Base-by-base conservation (phyloP, 2,329 filamentous ascomycete genomes). In the Fusarium goolgardi region DNA sequence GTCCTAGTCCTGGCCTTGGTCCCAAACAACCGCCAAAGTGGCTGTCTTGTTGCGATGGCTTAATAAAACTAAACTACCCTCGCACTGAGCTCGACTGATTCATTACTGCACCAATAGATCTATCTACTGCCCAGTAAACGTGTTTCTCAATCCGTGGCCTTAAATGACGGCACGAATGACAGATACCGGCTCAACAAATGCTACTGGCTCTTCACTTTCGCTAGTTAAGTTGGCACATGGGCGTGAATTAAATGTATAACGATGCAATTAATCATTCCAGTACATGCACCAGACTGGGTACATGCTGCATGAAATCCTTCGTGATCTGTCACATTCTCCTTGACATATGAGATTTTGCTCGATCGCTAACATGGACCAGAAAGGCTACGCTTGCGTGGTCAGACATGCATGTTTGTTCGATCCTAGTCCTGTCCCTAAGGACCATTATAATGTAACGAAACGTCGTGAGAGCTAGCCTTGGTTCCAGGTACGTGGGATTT, bases 401-500 rank as follows among this genome's bases (percentile, higher is more conserved):
- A 31, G 32, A 32, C 16, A 49, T 63, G 52, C 52, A 63, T 35
- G 63, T 66, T 67, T 67, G 63, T 49, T 53, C 12, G 12, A 20
- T 39, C 35, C 35, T 25, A 37, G 27, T 50, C 31, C 29, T 40
- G 39, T 31, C 51, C 16, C 40, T 13, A 18, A 32, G 13, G 31
- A 35, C 31, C 21, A 49, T 47, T 47, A n/a, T 23, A 32, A 29
- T 40, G 32, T 27, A 58, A 40, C 40, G 44, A 44, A 35, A 44
- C n/a, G 34, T n/a, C 25, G 29, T 12, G 4, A 43, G 39, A 16
- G 40, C 25, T 34, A n/a, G 21, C 46, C 41, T 53, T 45, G 8
- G 20, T 66, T 57, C 63, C 56, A 8, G 63, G 46, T 57, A 52
- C 62, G 37, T 66, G 62, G 56, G n/a, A 39, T 35, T 32, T 47